These are phyloP conservation scores for Escallonia rubra DNA, from an alignment of 129 eudicot species.

Conservation along the genomic window DNA sequence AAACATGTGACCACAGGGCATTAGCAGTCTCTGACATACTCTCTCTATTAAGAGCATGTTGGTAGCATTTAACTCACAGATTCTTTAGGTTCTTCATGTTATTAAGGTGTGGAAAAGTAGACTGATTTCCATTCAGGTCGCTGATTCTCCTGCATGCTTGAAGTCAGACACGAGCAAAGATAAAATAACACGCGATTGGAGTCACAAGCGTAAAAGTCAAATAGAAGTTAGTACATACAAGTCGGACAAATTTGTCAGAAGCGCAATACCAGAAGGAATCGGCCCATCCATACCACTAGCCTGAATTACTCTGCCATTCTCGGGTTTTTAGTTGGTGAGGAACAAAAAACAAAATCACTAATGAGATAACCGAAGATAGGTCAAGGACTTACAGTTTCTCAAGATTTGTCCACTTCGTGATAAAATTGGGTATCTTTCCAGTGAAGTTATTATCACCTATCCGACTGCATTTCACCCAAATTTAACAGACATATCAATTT, in stretches of 20 bases:
- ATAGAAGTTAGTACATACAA: constrained; percentile 26
- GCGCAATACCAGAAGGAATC: constrained; percentile 56
- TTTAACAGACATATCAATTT: not conserved
- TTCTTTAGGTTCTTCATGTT: constrained; percentile 27
- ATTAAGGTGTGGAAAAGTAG: constrained; percentile 41
- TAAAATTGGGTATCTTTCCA: constrained; percentile 68
- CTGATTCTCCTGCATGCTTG: constrained; percentile 63
- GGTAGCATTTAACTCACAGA: constrained; percentile 35
- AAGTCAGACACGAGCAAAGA: not conserved
- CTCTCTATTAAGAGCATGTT: not conserved
- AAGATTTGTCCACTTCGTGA: constrained; percentile 51
- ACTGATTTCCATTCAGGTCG: constrained; percentile 46
- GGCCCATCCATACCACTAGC: constrained; percentile 44
- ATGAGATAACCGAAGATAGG: too few relatives aligned
- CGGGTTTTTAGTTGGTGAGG: not conserved
- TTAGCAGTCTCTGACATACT: not conserved
- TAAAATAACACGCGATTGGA: not conserved
- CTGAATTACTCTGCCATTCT: constrained; percentile 32
- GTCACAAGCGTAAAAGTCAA: not conserved
- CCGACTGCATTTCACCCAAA: constrained; percentile 33
- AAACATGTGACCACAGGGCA: not conserved
- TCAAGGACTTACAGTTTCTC: constrained; percentile 41
- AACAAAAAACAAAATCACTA: not conserved
- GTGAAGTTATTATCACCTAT: constrained; percentile 51
- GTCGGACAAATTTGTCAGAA: constrained; percentile 44